phyloP scores from a whole-genome alignment of 2,329 filamentous ascomycete genomes.

The Talaromyces sp. region DNA sequence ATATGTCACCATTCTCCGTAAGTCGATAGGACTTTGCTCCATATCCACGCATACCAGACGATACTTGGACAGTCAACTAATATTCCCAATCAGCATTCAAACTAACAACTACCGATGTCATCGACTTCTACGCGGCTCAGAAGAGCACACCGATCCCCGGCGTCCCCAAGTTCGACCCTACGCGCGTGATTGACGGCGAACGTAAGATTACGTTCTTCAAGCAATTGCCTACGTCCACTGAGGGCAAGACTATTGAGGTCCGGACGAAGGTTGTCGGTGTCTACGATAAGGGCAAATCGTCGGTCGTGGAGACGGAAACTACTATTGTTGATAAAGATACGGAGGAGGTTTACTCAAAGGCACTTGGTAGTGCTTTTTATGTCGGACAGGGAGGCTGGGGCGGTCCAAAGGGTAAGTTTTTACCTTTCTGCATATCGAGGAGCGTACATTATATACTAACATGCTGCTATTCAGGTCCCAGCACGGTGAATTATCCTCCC shows the following conservation, averaged over 20 bases:
- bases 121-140: constrained; percentile 75
- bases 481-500: constrained; percentile 70
- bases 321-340: constrained; percentile 64
- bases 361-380: constrained; percentile 68
- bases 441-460: background rate
- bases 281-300: constrained; percentile 83
- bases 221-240: constrained; percentile 65
- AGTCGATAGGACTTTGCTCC: constrained; percentile 20
- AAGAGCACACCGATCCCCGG: constrained; percentile 63
- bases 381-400: constrained; percentile 80
- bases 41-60: background rate
- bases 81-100: constrained; percentile 59
- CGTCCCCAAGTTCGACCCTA: constrained; percentile 69
- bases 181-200: constrained; percentile 75
- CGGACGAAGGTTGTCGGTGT: constrained; percentile 74
- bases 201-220: constrained; percentile 72
- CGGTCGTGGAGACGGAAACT: constrained; percentile 73
- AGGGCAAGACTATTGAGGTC: constrained; percentile 67
- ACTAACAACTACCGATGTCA: constrained; percentile 65
- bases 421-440: background rate
- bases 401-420: constrained; percentile 67
- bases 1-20: constrained; percentile 74
- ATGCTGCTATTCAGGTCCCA: constrained; percentile 43
- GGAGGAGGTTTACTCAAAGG: constrained; percentile 66
- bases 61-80: background rate